Evolutionary conservation across 345 rosid genomes (phyloP).

Genomic region (Brassica carinata): DNA sequence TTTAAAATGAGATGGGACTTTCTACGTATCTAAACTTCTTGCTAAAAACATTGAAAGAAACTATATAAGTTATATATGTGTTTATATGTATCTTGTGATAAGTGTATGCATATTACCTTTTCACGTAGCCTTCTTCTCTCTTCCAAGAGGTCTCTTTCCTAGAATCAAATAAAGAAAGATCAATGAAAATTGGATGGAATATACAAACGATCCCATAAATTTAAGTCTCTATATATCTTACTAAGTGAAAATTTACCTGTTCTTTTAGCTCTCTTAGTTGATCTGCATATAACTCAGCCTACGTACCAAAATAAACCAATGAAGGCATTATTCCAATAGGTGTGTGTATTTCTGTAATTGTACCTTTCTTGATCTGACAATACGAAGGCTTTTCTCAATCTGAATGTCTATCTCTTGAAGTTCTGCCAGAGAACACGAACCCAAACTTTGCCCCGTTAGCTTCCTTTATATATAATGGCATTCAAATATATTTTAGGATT

Average conservation of each 20-base stretch:
- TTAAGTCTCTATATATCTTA: neutral
- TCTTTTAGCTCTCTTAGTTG: conserved; percentile 47
- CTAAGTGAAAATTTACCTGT: conserved; percentile 40
- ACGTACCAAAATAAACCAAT: conserved; percentile 20
- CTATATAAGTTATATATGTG: neutral
- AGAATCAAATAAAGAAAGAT: conserved; percentile 9
- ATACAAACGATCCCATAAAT: neutral
- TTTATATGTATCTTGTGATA: neutral
- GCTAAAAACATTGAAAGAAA: neutral
- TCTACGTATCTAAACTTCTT: neutral
- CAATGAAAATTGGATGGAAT: neutral
- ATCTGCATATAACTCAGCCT: conserved; percentile 54
- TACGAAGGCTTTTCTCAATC: conserved; percentile 56
- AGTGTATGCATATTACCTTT: conserved; percentile 44
- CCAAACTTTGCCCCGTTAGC: conserved; percentile 58
- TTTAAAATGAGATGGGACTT: neutral
- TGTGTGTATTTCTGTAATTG: neutral
- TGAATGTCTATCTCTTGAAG: conserved; percentile 50
- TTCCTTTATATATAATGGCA: conserved; percentile 47
- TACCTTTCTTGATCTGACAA: conserved; percentile 74
- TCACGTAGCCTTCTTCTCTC: conserved; percentile 45
- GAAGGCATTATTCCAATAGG: neutral
- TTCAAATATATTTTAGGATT: conserved; percentile 2
- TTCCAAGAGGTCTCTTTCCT: conserved; percentile 55
- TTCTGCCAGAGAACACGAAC: conserved; percentile 51